Conservation (phyloP, 805 yeast genomes). For the Zygotorulaspora chibaensis region DNA sequence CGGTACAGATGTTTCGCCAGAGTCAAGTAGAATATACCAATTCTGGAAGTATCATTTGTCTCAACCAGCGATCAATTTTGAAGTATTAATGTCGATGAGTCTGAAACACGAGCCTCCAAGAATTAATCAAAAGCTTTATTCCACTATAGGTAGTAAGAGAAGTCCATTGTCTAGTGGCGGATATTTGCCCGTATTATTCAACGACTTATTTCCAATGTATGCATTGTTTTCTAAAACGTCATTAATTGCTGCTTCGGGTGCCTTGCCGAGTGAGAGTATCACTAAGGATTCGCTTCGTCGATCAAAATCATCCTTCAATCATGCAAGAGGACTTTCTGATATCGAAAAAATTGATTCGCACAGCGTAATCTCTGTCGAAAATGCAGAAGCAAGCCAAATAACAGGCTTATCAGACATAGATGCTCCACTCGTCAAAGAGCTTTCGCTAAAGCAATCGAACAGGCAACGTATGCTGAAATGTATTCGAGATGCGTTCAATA, state of each 20-base stretch:
- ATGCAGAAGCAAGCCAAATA: conserved; percentile 20
- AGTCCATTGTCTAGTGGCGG: conserved; percentile 60
- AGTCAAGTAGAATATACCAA: conserved; percentile 28
- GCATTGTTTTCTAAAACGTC: conserved; percentile 51
- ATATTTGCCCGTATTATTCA: conserved; percentile 60
- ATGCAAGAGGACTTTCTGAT: conserved; percentile 14
- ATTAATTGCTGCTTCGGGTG: conserved; percentile 53
- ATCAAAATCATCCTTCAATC: conserved; percentile 24
- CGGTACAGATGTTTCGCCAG: conserved; percentile 33
- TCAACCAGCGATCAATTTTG: conserved; percentile 43
- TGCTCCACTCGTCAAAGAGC: conserved; percentile 27
- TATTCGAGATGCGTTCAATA: conserved; percentile 60
- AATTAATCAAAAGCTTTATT: conserved; percentile 24
- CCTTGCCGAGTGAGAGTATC: conserved; percentile 13
- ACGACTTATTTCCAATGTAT: conserved; percentile 51
- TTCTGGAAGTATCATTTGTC: conserved; percentile 30
- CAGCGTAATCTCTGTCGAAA: not conserved
- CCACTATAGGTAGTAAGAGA: conserved; percentile 43
- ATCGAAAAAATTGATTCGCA: conserved; percentile 12
- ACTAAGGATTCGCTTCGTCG: conserved; percentile 10
- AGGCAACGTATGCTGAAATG: conserved; percentile 51
- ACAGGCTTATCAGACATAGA: conserved; percentile 50
- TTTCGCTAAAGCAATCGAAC: conserved; percentile 27
- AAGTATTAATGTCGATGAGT: conserved; percentile 60
- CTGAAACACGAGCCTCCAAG: conserved; percentile 57